Evolutionary conservation across 208 protist genomes (phyloP), one percentile per base, ranked within the genome.

Genomic region (Crithidia thermophila): DNA sequence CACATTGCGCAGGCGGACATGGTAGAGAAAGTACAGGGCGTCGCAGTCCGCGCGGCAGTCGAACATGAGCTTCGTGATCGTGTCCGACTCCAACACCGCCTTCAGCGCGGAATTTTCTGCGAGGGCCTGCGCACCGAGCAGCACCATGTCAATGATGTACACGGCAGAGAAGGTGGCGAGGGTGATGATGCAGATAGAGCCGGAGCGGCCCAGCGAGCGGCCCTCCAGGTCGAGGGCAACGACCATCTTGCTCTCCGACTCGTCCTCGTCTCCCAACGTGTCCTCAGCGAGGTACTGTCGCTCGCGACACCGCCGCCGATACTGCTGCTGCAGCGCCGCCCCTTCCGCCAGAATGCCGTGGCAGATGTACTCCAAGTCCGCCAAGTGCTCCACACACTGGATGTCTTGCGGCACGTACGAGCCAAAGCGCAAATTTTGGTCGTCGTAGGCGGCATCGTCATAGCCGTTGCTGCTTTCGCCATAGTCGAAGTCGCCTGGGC

Each of bases 31-130:
- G 69, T 73, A 87, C 14, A 90, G 63, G 16, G 81, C 78, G 50
- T 85, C 81, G 66, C 77, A 80, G 67, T 86, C 81, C 25, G 77
- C 77, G 11, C 84, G 80, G 78, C 81, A 85, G 67, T 90, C 84
- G 51, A 79, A 90, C 84, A 90, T 90, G 34, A 90, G 63, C 64
- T 90, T 90, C 28, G 58, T 61, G 9, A 90, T 79, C 7, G 45
- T 28, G 8, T 30, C 39, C 14, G 66, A 77, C 64, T 87, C 77
- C 2, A 90, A 62, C 43, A 90, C 71, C 11, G 36, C 36, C 3
- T 52, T 66, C 36, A 90, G 52, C 10, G 67, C 49, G 0, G 52
- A 61, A n/a, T 43, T 47, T 4, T 34, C 21, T 4, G 4, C 16
- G 25, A 89, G 73, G 21, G 70, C 75, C 20, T 59, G 68, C 0